These are phyloP conservation scores for Avena insularis DNA, from an alignment of 176 grass and related monocot genomes.

Conservation along the genomic window DNA sequence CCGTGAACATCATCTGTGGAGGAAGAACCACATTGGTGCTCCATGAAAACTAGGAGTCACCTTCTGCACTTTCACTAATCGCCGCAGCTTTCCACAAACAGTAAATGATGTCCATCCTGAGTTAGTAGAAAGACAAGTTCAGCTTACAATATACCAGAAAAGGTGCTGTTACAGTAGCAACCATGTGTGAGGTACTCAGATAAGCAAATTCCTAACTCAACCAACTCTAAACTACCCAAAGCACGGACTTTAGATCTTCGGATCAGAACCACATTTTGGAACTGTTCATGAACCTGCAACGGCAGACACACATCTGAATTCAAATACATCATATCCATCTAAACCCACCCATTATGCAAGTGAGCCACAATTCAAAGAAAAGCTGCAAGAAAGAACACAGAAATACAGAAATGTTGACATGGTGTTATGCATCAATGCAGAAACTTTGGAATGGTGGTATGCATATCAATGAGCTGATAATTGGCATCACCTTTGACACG, in stretches of 20 bases:
- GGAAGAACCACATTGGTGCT: not conserved
- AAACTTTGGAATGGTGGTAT: too few relatives aligned
- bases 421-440: not conserved
- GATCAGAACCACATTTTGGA: not conserved
- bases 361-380: not conserved
- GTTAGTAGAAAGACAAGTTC: conserved; percentile 35
- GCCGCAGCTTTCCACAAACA: conserved; percentile 93
- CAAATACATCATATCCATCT: not conserved
- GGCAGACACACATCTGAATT: not conserved
- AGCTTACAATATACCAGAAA: not conserved
- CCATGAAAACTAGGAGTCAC: conserved; percentile 30
- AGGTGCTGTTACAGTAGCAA: not conserved
- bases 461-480: not conserved
- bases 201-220: not conserved
- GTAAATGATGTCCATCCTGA: conserved; percentile 99
- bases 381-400: not conserved
- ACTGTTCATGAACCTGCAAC: not conserved
- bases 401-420: not conserved
- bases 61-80: conserved; percentile 96
- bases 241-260: not conserved
- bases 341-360: not conserved
- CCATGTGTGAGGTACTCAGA: not conserved
- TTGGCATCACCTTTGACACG: not conserved
- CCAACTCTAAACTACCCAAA: not conserved
- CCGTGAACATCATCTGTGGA: conserved; percentile 8